Evolutionary conservation across 2,329 filamentous ascomycete species (phyloP), one percentile per base, ranked within the genome.

Genomic region (Calonectria naviculata): DNA sequence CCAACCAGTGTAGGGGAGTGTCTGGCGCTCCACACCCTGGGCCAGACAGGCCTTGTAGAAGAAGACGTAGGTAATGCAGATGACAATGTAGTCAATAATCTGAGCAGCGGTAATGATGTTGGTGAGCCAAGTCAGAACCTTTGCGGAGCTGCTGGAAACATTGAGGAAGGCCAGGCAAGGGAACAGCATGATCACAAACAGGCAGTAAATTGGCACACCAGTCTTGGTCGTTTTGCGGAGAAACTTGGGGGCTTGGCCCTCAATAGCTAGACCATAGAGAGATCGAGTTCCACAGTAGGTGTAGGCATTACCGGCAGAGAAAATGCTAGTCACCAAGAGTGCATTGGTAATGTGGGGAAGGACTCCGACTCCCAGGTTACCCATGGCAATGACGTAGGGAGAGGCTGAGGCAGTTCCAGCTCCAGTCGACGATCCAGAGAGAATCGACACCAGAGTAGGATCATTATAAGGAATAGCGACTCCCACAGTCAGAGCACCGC

Each of bases 381-480:
- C 81, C 87, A 91, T 90, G 49, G 89, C 89, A 75, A 91, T 90
- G 65, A 91, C 89, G 73, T 90, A 91, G 0, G 89, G 89, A 34
- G 89, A 91, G 1, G 88, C 88, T 8, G 88, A 86, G 5, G 88
- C 89, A 15, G 84, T 87, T 12, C 76, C 74, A 5, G 75, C 78
- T 5, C 88, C 71, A 2, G 41, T 36, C 8, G 65, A 62, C 10
- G 38, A 17, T 17, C 68, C 71, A 9, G 66, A 68, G 4, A 86
- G 81, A 68, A 91, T 88, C 1, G 91, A 89, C 8, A 34, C 67
- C 68, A 94, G 83, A 15, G 86, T 87, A 1, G 84, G 76, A 75
- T 93, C 90, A 68, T 93, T 89, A 78, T 90, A 91, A 2, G 93
- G 86, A 60, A 94, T 86, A 52, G 93, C 80, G 56, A 93, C 91